Percentiles rank a stretch among this genome's conserved stretches.
phyloP scores from a whole-genome alignment of 805 yeast genomes.

The Brettanomyces anomalus region DNA sequence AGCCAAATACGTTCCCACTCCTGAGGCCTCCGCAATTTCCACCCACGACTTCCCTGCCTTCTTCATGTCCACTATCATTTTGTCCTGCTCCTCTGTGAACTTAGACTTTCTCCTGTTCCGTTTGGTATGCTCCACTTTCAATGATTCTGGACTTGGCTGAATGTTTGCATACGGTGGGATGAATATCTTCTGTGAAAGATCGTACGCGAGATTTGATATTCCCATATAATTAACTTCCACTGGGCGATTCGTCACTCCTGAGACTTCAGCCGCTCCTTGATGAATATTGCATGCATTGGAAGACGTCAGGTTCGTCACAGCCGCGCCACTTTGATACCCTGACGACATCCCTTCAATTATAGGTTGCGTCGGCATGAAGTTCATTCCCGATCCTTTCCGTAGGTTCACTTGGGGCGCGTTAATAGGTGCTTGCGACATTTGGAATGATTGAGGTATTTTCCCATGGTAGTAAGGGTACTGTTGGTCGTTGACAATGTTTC shows the following conservation, averaged over 20 bases:
- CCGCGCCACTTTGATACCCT: too few relatives aligned
- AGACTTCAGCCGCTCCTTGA: not conserved
- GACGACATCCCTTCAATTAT: too few relatives aligned
- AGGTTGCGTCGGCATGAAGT: too few relatives aligned
- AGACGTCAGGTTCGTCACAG: too few relatives aligned
- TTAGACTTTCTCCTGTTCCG: slow-evolving; percentile 57
- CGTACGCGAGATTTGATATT: slow-evolving; percentile 15
- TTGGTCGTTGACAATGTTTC: too few relatives aligned
- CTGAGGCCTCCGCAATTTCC: slow-evolving; percentile 58
- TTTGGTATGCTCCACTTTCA: slow-evolving; percentile 25
- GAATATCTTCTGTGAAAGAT: slow-evolving; percentile 18
- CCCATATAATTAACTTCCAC: slow-evolving; percentile 10
- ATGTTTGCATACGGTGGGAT: slow-evolving; percentile 21
- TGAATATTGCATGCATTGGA: not conserved
- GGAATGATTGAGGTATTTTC: too few relatives aligned
- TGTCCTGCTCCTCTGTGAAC: slow-evolving; percentile 61
- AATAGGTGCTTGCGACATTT: too few relatives aligned
- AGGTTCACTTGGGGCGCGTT: too few relatives aligned
- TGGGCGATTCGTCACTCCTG: not conserved
- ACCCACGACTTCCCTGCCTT: slow-evolving; percentile 61
- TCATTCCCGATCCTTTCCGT: too few relatives aligned
- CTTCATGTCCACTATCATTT: slow-evolving; percentile 51
- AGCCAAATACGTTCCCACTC: slow-evolving; percentile 58
- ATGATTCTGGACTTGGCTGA: slow-evolving; percentile 14
- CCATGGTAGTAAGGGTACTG: too few relatives aligned